Evolutionary conservation across 768 basidiomycete genomes (phyloP), one percentile per base, ranked within the genome.

Genomic region (Lyophyllum atratum): DNA sequence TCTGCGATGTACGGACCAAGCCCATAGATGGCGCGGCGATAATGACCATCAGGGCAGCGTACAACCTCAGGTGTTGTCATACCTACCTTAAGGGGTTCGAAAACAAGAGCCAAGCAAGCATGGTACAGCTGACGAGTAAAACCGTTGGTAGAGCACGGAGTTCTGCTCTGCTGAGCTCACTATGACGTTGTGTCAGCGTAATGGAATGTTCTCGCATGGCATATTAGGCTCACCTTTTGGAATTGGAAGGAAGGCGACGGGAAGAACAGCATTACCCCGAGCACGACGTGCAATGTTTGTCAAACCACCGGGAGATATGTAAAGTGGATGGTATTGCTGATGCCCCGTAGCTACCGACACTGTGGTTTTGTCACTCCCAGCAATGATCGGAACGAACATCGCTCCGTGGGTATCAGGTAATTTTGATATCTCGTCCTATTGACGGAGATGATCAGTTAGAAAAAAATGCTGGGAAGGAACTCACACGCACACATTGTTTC

Each of bases 331-430:
- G 50, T 72, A 76, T 42, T 76, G 68, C 17, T 66, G 67, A 10
- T 78, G 66, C 0, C 75, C 72, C 0, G 72, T 76, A 0, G 69
- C 72, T 24, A 76, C 70, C 1, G 74, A 76, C 4, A 73, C 71
- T 0, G 68, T 73, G 0, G 74, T 77, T 54, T 78, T 76, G 51
- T 78, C 72, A 29, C 71, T 73, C 1, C 76, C 73, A n/a, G 71
- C 61, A 21, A 76, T 68, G 25, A 75, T 49, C 1, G 75, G 74
- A 1, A 66, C 63, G 53, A 70, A 69, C 54, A 70, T 66, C 0
- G 72, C 52, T 3, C 73, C 72, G 46, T 66, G 63, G 1, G 53
- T 74, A 2, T 37, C 22, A 6, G 39, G 39, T 3, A n/a, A 5
- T 19, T 40, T 19, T 5, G 39, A n/a, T n/a, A 40, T 40, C 17